phyloP scores from a whole-genome alignment of 164 flowering plant species.

The Akebia trifoliata region DNA sequence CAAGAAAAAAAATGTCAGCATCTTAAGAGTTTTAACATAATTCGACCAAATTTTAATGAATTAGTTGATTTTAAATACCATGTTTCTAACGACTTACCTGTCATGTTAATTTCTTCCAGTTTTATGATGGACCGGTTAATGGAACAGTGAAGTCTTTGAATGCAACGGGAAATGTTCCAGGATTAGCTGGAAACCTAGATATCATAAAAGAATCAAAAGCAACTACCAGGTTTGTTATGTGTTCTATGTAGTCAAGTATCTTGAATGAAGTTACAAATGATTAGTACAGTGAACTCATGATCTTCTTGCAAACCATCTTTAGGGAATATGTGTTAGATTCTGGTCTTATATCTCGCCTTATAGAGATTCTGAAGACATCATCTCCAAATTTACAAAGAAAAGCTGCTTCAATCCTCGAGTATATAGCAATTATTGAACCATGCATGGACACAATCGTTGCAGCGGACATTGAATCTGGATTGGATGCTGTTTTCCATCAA shows the following conservation, averaged over 20 bases:
- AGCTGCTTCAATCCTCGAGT: constrained; percentile 74
- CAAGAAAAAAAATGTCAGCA: too few relatives aligned
- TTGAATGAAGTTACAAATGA: neutral
- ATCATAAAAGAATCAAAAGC: constrained; percentile 13
- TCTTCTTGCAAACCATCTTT: constrained; percentile 8
- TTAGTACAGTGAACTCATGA: neutral
- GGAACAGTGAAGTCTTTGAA: constrained; percentile 31
- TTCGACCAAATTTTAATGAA: too few relatives aligned
- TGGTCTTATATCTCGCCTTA: constrained; percentile 38
- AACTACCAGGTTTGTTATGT: constrained; percentile 23
- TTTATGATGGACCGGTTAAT: constrained; percentile 54
- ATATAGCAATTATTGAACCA: constrained; percentile 33
- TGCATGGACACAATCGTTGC: constrained; percentile 35
- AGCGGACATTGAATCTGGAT: constrained; percentile 47
- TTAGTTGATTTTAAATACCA: too few relatives aligned
- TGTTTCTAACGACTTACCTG: constrained; percentile 10
- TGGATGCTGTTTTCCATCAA: constrained; percentile 49
- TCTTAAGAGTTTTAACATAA: too few relatives aligned
- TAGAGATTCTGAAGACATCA: constrained; percentile 52
- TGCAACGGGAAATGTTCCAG: constrained; percentile 11
- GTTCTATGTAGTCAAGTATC: neutral
- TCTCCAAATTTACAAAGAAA: constrained; percentile 55
- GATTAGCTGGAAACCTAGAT: constrained; percentile 15
- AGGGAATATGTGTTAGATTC: constrained; percentile 46
- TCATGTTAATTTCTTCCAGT: constrained; percentile 35